phyloP scores from a whole-genome alignment of 768 basidiomycete genomes.

The Mycena sanguinolenta region DNA sequence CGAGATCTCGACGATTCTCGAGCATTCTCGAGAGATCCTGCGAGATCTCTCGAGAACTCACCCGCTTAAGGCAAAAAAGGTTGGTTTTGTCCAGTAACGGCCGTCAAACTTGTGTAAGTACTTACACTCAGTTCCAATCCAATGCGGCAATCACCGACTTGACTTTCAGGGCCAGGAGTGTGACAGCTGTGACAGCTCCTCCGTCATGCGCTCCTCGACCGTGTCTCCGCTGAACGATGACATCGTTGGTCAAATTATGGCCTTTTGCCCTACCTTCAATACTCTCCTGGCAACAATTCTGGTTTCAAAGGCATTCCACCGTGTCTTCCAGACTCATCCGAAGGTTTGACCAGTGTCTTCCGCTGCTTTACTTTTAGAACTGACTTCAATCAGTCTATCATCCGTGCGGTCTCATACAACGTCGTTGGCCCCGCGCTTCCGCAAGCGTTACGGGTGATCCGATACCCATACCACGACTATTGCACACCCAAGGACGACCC shows the following conservation, averaged over 20 bases:
- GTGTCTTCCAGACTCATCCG: slow-evolving; percentile 39
- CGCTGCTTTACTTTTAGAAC: neutral
- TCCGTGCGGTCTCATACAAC: slow-evolving; percentile 43
- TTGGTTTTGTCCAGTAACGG: no score
- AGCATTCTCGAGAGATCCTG: no score
- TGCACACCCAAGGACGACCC: neutral
- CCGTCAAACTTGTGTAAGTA: no score
- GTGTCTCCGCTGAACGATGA: slow-evolving; percentile 42
- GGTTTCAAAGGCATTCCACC: slow-evolving; percentile 40
- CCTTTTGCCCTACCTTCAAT: slow-evolving; percentile 38
- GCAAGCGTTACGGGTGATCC: slow-evolving; percentile 39
- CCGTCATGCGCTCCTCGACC: no score
- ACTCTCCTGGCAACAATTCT: slow-evolving; percentile 35
- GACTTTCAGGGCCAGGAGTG: no score
- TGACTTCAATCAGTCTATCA: neutral
- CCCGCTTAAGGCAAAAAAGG: no score
- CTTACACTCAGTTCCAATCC: no score
- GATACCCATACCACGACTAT: slow-evolving; percentile 11
- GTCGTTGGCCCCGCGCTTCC: slow-evolving; percentile 43
- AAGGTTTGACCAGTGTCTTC: slow-evolving; percentile 3
- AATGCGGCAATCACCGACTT: no score
- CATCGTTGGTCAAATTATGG: slow-evolving; percentile 41
- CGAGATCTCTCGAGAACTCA: no score
- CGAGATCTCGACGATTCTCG: no score
- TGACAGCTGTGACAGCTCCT: no score